Evolutionary conservation across 768 basidiomycete species (phyloP).

Genomic region (Phallus indusiatus): DNA sequence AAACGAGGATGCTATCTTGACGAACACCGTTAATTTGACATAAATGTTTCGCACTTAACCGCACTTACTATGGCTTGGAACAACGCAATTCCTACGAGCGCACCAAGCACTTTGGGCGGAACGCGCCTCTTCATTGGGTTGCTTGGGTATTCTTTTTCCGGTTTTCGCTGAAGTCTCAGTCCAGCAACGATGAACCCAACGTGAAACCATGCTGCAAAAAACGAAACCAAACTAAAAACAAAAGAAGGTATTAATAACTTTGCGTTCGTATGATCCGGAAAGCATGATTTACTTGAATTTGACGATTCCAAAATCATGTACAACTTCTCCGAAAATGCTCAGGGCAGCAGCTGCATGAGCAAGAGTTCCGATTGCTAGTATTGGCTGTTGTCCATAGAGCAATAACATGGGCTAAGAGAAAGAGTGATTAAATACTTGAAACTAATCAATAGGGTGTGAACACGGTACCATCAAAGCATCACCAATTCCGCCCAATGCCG

Average conservation of each 20-base stretch:
- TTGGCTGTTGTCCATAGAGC: slow-evolving; percentile 2
- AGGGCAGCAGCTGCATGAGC: slow-evolving; percentile 1
- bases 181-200: neutral
- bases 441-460: neutral
- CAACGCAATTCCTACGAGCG: neutral
- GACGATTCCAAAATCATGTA: slow-evolving; percentile 1
- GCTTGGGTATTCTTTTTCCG: slow-evolving; percentile 1
- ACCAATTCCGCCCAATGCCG: neutral
- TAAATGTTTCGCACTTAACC: no score
- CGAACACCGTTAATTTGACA: no score
- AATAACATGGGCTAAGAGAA: neutral
- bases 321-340: neutral
- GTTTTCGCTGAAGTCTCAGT: neutral
- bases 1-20: no score
- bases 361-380: neutral
- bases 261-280: neutral
- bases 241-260: neutral
- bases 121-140: slow-evolving; percentile 2
- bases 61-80: neutral
- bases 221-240: neutral
- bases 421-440: neutral
- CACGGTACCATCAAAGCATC: slow-evolving; percentile 3
- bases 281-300: neutral
- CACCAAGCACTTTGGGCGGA: neutral
- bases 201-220: neutral